Percentiles rank a stretch among this genome's conserved stretches.
Conservation (phyloP, 176 grass and related monocot species). For the Thinopyrum elongatum region DNA sequence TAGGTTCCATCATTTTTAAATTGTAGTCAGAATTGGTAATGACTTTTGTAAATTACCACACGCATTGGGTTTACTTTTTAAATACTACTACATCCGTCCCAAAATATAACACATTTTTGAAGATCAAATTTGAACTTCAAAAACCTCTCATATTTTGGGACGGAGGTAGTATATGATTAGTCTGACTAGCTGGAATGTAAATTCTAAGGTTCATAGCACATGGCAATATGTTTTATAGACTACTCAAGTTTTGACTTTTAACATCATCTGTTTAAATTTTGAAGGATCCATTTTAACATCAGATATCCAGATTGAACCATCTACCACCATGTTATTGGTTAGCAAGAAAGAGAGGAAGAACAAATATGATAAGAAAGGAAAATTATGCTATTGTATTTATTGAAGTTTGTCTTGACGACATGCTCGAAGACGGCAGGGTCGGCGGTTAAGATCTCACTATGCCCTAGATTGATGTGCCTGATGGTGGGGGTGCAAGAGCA, state of each 20-base stretch:
- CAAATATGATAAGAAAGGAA: not conserved
- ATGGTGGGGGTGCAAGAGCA: conserved; percentile 31
- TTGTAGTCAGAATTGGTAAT: not conserved
- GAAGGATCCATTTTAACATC: not conserved
- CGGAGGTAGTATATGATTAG: too few species aligned
- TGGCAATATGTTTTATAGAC: not conserved
- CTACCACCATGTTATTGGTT: not conserved
- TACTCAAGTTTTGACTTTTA: not conserved
- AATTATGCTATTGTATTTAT: conserved; percentile 53
- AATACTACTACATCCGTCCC: too few species aligned
- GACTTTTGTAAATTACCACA: not conserved
- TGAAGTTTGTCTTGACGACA: conserved; percentile 55
- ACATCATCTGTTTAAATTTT: not conserved
- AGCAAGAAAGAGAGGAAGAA: not conserved
- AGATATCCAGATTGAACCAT: not conserved
- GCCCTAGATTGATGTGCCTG: conserved; percentile 23
- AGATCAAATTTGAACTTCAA: too few species aligned
- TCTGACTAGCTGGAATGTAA: too few species aligned
- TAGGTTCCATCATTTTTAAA: not conserved
- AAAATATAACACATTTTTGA: too few species aligned
- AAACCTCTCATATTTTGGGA: too few species aligned
- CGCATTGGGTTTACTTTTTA: not conserved
- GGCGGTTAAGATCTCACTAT: conserved; percentile 26
- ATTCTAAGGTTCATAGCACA: not conserved
- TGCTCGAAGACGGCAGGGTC: conserved; percentile 52